Evolutionary conservation across 768 basidiomycete genomes (phyloP), one percentile per base, ranked within the genome.

Genomic region (Lepiota brunneoincarnata): DNA sequence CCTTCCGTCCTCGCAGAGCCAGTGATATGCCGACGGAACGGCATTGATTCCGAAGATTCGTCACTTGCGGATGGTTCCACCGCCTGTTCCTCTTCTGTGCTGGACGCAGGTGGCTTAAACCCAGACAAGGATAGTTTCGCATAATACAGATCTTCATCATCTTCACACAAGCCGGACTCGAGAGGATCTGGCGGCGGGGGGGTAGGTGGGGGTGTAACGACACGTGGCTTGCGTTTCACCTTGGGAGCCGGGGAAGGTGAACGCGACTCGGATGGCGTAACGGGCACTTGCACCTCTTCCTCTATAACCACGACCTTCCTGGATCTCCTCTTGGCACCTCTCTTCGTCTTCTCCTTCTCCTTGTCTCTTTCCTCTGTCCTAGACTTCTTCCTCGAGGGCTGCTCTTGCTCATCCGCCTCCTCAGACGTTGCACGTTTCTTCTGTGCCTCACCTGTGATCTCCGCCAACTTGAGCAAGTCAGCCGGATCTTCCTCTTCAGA

Each of bases 1-100:
- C 97, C 96, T 68, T 98, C 92, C 1, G 94, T 93, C 14, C 96
- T 84, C 15, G 93, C 93, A 28, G 91, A 89, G 20, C 95, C 94
- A 1, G 89, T 89, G 45, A 82, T 60, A 65, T 96, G 93, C 49
- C 83, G 84, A 35, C 88, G 85, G 70, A 84, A 82, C n/a, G 81
- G 72, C 6, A 78, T 75, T 1, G 73, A 62, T 38, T 78, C 76
- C 9, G 68, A 17, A 63, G 28, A 45, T 64, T 54, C 34, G 14
- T 26, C 4, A n/a, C n/a, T 15, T 12, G 6, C 7, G 4, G 36
- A 1, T 6, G 37, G 4, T 35, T 20, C 51, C 12, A 21, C 51
- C 23, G 57, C 62, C 55, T 58, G 11, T 37, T 61, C 51, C 50
- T 59, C 60, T 35, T 63, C 64, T 23, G 59, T 31, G 11, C 31